Base-by-base conservation (phyloP, 495 filamentous ascomycete genomes). In the Aspergillus incahuasiensis region DNA sequence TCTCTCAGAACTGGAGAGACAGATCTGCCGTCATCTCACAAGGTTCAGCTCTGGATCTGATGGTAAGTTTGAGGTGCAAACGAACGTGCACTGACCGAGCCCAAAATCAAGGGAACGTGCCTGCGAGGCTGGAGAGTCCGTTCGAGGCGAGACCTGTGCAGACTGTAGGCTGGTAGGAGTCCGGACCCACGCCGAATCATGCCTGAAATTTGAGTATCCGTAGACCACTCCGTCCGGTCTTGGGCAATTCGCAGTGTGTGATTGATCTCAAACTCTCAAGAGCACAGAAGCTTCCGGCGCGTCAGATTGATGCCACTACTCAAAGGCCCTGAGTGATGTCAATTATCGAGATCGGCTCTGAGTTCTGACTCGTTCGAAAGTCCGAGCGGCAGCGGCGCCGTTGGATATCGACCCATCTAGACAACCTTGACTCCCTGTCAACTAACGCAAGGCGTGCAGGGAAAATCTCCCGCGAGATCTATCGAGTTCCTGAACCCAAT, bases 101-200 rank as follows among this genome's bases (percentile, higher is more conserved):
- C 28, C 41, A 38, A 32, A 20, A 22, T 32, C 35, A 52, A 51
- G 39, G 34, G 50, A 57, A 61, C 54, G 58, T 57, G 58, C 20
- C 35, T 35, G 39, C 32, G 19, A 38, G 47, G n/a, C n/a, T n/a
- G n/a, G n/a, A 15, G 21, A 48, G 46, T 39, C 47, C 18, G 47
- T 38, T 20, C 39, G 45, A 40, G 45, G 39, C 44, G 35, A 48
- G 44, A 48, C 53, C 19, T 39, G 6, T 9, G 9, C 28, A 9
- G 28, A 9, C 28, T 5, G 28, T 9, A 30, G 12, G 46, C 15
- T 30, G 28, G 28, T 30, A 5, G 28, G 32, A 15, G 12, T 35
- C 32, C 12, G 34, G 54, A 50, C 58, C 58, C 58, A 57, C 54
- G 42, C 58, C 54, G 50, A 44, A 50, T 50, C 50, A 57, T 39